Percentiles rank a stretch among this genome's conserved stretches.
phyloP scores from a whole-genome alignment of 441 rosid species.

The Viola pubescens region DNA sequence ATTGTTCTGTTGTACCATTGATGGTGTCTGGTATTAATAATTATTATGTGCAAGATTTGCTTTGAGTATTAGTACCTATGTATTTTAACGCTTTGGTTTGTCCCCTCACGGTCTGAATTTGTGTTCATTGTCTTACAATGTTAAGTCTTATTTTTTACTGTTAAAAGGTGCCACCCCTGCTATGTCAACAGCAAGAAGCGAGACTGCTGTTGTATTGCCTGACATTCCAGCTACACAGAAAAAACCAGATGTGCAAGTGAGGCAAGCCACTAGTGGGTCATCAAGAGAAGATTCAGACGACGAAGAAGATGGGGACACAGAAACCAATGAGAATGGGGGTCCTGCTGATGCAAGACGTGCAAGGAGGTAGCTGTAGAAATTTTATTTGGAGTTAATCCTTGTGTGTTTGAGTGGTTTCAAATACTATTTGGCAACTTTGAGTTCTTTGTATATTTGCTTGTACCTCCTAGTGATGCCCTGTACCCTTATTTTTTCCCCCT shows the following conservation, averaged over 20 bases:
- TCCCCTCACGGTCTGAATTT: background rate
- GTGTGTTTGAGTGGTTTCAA: constrained; percentile 1
- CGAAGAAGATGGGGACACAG: constrained; percentile 90
- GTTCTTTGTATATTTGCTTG: constrained; percentile 6
- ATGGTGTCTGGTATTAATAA: background rate
- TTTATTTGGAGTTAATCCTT: too few relatives aligned
- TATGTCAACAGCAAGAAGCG: constrained; percentile 29
- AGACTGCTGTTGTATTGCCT: constrained; percentile 34
- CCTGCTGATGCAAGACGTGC: constrained; percentile 66
- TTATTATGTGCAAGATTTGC: background rate
- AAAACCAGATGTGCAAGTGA: constrained; percentile 37
- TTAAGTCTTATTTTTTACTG: constrained; percentile 10
- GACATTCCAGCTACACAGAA: constrained; percentile 23
- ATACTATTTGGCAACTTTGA: constrained; percentile 1
- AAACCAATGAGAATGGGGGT: constrained; percentile 50
- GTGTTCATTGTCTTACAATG: background rate
- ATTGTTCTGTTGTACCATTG: background rate
- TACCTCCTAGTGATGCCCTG: background rate
- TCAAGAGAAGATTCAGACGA: constrained; percentile 90
- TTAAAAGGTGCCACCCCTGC: constrained; percentile 28
- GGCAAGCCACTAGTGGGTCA: constrained; percentile 82
- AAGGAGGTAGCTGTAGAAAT: constrained; percentile 46
- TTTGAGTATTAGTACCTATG: background rate
- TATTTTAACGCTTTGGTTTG: constrained; percentile 1
- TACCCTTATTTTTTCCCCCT: too few relatives aligned